phyloP scores from a whole-genome alignment of 139 green algal species.

The Volvox reticuliferus region DNA sequence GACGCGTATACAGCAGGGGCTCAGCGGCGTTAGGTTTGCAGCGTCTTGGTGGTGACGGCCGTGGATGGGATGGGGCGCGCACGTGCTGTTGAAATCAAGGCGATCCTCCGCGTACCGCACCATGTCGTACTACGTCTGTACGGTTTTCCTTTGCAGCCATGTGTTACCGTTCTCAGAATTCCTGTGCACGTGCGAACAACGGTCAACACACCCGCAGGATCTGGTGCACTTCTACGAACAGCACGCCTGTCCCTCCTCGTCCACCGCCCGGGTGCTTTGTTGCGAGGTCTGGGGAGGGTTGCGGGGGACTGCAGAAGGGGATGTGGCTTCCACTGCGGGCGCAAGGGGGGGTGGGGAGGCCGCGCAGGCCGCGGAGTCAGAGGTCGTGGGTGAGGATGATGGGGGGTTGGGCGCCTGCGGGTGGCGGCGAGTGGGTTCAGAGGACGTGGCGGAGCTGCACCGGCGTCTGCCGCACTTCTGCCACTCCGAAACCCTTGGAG shows the following conservation, averaged over 20 bases:
- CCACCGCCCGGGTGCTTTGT: conserved; percentile 21
- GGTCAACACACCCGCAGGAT: conserved; percentile 29
- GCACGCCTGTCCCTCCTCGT: conserved; percentile 5
- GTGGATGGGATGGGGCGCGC: no score
- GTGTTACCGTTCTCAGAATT: no score
- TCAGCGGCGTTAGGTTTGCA: no score
- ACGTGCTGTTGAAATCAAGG: no score
- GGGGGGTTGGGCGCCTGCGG: not conserved
- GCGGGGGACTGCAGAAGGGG: not conserved
- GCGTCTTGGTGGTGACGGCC: no score
- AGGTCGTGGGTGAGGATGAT: not conserved
- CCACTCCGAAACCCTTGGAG: conserved; percentile 33
- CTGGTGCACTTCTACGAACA: conserved; percentile 56
- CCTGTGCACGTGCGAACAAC: no score
- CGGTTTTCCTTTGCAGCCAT: no score
- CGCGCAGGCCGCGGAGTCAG: not conserved
- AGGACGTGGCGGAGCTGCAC: conserved; percentile 28
- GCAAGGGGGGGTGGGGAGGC: not conserved
- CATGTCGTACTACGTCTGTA: no score
- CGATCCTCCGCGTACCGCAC: no score
- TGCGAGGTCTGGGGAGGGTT: conserved; percentile 32
- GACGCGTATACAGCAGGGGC: no score
- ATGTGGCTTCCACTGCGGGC: not conserved
- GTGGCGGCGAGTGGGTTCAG: not conserved
- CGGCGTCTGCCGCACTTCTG: conserved; percentile 35